Conservation (phyloP, 495 filamentous ascomycete genomes). For the Hyphodiscus hymeniophilus region DNA sequence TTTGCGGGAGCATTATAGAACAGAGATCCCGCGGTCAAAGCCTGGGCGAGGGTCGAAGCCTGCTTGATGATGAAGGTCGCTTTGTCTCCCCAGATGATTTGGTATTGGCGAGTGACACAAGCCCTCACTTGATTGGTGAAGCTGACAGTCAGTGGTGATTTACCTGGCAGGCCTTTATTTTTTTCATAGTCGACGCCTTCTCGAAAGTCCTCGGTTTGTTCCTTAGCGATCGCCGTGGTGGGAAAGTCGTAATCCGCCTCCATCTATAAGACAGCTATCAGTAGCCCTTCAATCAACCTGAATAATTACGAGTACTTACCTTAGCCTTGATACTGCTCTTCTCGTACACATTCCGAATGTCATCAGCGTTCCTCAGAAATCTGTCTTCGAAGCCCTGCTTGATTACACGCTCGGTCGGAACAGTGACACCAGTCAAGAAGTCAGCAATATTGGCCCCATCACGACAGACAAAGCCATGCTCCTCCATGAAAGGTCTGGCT, state of each 20-base stretch:
- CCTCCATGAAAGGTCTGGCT: constrained; percentile 60
- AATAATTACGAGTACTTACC: constrained; percentile 38
- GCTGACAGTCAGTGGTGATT: constrained; percentile 42
- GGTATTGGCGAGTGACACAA: constrained; percentile 45
- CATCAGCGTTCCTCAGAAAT: constrained; percentile 59
- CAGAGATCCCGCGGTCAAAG: constrained; percentile 69
- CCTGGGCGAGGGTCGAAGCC: constrained; percentile 57
- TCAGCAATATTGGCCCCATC: constrained; percentile 61
- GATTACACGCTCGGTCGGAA: constrained; percentile 53
- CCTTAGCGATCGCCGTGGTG: constrained; percentile 30
- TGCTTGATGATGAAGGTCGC: constrained; percentile 54
- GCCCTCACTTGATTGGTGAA: constrained; percentile 37
- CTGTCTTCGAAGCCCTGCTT: constrained; percentile 52
- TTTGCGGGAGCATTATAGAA: constrained; percentile 69
- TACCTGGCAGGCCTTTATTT: constrained; percentile 54
- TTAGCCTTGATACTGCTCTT: constrained; percentile 13
- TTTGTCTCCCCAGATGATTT: constrained; percentile 53
- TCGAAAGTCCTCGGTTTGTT: constrained; percentile 49
- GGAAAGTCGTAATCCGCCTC: constrained; percentile 43
- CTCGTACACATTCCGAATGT: constrained; percentile 48
- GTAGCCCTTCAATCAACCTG: constrained; percentile 59
- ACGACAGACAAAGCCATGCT: constrained; percentile 58
- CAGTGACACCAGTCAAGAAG: constrained; percentile 60
- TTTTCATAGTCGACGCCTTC: constrained; percentile 59
- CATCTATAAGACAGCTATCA: neutral